These are phyloP conservation scores for Trichoderma atrobrunneum DNA, from an alignment of 2,329 filamentous ascomycete species.

Conservation along the genomic window DNA sequence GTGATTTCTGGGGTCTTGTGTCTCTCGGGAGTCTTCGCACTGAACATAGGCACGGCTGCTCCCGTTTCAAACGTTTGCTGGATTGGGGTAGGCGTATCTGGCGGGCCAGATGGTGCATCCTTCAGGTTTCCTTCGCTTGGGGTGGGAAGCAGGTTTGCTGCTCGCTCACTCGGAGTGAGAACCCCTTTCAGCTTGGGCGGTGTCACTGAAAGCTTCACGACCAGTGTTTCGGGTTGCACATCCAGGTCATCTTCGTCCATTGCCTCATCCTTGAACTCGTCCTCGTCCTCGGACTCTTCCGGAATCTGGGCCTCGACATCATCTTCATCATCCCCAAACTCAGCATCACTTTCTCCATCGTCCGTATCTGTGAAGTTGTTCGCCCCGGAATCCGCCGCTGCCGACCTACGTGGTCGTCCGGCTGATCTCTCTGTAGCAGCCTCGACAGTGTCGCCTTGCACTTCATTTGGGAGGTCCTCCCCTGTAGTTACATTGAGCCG, in stretches of 20 bases:
- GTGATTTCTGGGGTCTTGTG: constrained; percentile 21
- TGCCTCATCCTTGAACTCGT: constrained; percentile 55
- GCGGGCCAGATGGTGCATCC: constrained; percentile 26
- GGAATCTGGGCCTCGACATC: constrained; percentile 66
- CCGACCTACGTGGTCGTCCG: constrained; percentile 51
- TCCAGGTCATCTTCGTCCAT: constrained; percentile 54
- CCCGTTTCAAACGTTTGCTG: background rate
- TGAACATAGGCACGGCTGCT: background rate
- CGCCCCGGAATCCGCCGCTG: constrained; percentile 45
- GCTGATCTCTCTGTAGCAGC: constrained; percentile 41
- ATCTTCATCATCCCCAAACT: constrained; percentile 72
- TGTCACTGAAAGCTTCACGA: constrained; percentile 69
- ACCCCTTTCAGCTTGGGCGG: constrained; percentile 38
- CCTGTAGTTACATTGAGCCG: constrained; percentile 62
- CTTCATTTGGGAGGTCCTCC: constrained; percentile 46
- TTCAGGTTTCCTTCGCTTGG: constrained; percentile 22
- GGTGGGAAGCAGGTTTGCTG: constrained; percentile 25
- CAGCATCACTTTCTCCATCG: constrained; percentile 69
- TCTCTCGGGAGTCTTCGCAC: background rate
- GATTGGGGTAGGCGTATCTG: constrained; percentile 25
- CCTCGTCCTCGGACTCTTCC: constrained; percentile 59
- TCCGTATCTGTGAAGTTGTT: constrained; percentile 57
- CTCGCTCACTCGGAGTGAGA: constrained; percentile 27
- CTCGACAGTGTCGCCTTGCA: constrained; percentile 45
- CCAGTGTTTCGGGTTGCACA: constrained; percentile 56